A percentile compares a stretch with the other conserved stretches of the same genome.
These are phyloP conservation scores for Stentor coeruleus DNA, from an alignment of 73 alveolate genomes.

Conservation along the genomic window DNA sequence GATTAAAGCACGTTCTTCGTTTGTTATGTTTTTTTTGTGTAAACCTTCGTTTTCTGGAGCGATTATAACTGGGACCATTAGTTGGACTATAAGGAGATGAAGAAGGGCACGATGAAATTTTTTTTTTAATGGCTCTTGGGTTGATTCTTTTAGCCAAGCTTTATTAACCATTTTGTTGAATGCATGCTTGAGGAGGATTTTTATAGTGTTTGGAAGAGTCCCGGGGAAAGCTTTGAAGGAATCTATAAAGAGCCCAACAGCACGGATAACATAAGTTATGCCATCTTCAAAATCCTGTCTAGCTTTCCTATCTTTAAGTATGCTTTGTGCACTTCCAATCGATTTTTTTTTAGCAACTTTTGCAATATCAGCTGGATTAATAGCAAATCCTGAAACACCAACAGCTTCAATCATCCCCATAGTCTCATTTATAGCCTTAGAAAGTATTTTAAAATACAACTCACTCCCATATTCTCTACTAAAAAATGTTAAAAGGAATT, in stretches of 20 bases:
- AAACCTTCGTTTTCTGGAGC: slow-evolving; percentile 18
- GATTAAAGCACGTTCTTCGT: background rate
- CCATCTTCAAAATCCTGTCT: background rate
- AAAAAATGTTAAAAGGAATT: slow-evolving; percentile 10
- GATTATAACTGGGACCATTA: background rate
- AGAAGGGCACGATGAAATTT: background rate
- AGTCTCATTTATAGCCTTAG: background rate
- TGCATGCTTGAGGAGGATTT: slow-evolving; percentile 18
- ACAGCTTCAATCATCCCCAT: background rate
- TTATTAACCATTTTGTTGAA: background rate
- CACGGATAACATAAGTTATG: background rate
- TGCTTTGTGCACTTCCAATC: background rate
- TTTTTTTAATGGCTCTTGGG: background rate
- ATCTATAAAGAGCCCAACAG: background rate
- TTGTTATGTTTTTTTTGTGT: background rate
- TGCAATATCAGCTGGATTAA: background rate
- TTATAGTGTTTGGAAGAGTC: background rate
- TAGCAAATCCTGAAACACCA: background rate
- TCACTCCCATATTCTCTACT: slow-evolving; percentile 22
- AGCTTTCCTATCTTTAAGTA: background rate
- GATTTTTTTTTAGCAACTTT: background rate
- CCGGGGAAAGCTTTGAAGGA: background rate
- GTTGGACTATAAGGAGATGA: background rate
- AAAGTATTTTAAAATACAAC: background rate
- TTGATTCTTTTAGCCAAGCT: slow-evolving; percentile 5